phyloP scores from a whole-genome alignment of 108 stramenopile genomes.

The Cyclotella kingstonii region DNA sequence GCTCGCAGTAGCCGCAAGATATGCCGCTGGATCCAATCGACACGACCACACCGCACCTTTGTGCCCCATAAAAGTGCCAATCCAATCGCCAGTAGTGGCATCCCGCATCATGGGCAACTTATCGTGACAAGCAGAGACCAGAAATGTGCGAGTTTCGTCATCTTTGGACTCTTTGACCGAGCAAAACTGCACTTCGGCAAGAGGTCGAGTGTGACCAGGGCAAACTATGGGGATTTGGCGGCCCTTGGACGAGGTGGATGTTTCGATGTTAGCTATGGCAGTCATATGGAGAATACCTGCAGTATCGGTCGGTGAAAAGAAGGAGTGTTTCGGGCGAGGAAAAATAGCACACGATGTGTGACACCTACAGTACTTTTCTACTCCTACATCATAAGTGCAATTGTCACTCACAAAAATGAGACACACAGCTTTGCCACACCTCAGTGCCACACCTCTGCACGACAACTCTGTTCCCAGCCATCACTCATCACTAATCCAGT shows the following conservation, averaged over 20 bases:
- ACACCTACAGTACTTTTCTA: no score
- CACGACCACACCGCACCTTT: constrained; percentile 99
- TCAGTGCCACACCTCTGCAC: no score
- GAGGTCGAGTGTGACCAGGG: constrained; percentile 91
- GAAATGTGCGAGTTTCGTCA: constrained; percentile 57
- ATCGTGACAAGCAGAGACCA: constrained; percentile 86
- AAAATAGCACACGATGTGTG: no score
- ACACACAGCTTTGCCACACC: no score
- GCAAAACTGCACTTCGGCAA: constrained; percentile 87
- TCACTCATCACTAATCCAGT: no score
- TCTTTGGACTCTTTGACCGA: constrained; percentile 42
- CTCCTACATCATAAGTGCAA: no score
- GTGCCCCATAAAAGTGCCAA: constrained; percentile 97
- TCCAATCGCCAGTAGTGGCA: constrained; percentile 97
- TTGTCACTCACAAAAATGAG: no score
- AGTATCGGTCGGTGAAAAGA: background rate
- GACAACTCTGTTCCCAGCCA: no score
- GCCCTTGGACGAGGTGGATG: constrained; percentile 23
- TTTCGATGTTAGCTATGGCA: constrained; percentile 23
- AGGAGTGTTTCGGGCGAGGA: no score
- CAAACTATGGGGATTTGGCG: constrained; percentile 91
- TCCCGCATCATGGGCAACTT: constrained; percentile 95
- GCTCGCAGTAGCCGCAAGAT: constrained; percentile 86
- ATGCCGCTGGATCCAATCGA: constrained; percentile 77
- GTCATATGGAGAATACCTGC: constrained; percentile 6